Percentiles rank a stretch among this genome's conserved stretches.
phyloP scores from a whole-genome alignment of 345 rosid species.

The Kandelia obovata region DNA sequence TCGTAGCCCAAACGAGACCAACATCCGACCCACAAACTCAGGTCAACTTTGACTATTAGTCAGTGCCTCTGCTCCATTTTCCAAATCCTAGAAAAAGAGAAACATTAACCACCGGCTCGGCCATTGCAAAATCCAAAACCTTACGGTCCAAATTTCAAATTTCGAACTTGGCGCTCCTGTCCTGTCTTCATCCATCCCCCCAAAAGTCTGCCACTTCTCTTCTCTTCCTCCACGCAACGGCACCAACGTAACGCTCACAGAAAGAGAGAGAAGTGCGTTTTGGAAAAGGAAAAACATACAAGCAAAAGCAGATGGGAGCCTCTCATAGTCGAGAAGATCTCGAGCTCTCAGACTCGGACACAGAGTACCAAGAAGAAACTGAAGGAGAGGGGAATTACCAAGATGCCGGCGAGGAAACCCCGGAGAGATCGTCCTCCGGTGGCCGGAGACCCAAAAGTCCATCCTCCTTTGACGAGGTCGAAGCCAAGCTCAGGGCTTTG shows the following conservation, averaged over 20 bases:
- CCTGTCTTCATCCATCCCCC: background rate
- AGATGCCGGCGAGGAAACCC: slow-evolving; percentile 51
- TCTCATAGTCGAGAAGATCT: slow-evolving; percentile 67
- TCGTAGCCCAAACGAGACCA: background rate
- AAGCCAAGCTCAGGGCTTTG: slow-evolving; percentile 52
- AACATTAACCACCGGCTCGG: too few species aligned
- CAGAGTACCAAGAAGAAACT: slow-evolving; percentile 36
- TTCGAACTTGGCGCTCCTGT: slow-evolving; percentile 47
- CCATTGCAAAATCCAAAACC: background rate
- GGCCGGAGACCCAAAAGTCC: slow-evolving; percentile 40
- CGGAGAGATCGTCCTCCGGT: slow-evolving; percentile 40
- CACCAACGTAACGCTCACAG: background rate
- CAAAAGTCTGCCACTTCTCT: background rate
- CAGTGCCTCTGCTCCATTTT: background rate
- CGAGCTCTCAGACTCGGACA: slow-evolving; percentile 61
- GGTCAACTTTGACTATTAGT: too few species aligned
- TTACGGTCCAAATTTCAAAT: slow-evolving; percentile 46
- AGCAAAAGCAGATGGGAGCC: slow-evolving; percentile 50
- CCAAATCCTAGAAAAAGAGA: slow-evolving; percentile 19
- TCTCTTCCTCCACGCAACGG: background rate
- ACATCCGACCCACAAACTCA: background rate
- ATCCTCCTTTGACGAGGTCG: slow-evolving; percentile 60
- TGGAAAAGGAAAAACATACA: background rate
- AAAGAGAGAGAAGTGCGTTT: background rate
- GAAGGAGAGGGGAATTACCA: slow-evolving; percentile 42